Percentiles rank a stretch among this genome's conserved stretches.
These are phyloP conservation scores for Phytopythium montanum DNA, from an alignment of 352 stramenopile species.

Conservation along the genomic window DNA sequence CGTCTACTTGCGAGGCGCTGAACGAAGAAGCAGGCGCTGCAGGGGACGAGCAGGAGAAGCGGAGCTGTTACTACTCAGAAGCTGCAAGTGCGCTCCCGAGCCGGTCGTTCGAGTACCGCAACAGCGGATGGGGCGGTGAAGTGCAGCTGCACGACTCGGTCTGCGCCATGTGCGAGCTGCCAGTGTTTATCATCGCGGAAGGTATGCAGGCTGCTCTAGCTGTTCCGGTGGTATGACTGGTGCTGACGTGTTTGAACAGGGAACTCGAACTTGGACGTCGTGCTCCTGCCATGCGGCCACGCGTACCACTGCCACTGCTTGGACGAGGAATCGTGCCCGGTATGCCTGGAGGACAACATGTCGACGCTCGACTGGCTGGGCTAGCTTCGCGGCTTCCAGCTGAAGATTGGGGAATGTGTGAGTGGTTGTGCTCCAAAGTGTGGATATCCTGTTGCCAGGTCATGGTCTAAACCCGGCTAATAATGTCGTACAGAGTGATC, in stretches of 20 bases:
- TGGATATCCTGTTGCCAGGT: too few species aligned
- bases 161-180: conserved; percentile 68
- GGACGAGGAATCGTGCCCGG: conserved; percentile 53
- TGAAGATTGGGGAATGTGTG: too few species aligned
- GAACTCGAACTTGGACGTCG: conserved; percentile 71
- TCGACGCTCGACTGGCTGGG: conserved; percentile 34
- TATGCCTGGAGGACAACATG: conserved; percentile 62
- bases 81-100: conserved; percentile 18
- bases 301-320: conserved; percentile 71
- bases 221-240: conserved; percentile 2
- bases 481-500: too few species aligned
- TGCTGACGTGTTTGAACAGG: conserved; percentile 24
- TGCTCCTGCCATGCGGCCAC: conserved; percentile 75
- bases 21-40: not conserved
- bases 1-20: not conserved
- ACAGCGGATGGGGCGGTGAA: conserved; percentile 85
- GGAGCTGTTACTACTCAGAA: conserved; percentile 2
- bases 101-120: conserved; percentile 75
- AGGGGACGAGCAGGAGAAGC: not conserved
- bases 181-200: conserved; percentile 77
- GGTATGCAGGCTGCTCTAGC: conserved; percentile 34
- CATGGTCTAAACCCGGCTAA: too few species aligned
- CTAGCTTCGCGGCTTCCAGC: not conserved
- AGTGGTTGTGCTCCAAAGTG: too few species aligned
- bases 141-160: conserved; percentile 81